phyloP scores from a whole-genome alignment of 768 basidiomycete genomes.

The Amanita rimosa region DNA sequence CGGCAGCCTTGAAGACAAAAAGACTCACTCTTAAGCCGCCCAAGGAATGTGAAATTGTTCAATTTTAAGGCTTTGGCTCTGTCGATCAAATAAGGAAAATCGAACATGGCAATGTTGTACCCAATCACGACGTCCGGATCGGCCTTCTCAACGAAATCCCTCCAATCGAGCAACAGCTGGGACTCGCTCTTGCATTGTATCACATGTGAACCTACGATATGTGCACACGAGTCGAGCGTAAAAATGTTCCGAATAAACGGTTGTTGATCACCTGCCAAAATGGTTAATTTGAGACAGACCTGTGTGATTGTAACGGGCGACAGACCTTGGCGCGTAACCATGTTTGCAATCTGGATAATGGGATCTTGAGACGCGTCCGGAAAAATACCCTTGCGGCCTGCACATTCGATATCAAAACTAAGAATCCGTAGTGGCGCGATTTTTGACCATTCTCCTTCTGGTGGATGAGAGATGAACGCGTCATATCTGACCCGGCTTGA shows the following conservation, averaged over 20 bases:
- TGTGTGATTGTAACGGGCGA: neutral
- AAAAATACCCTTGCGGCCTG: slow-evolving; percentile 94
- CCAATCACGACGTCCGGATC: slow-evolving; percentile 97
- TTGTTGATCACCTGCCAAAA: slow-evolving; percentile 62
- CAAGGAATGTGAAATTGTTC: slow-evolving; percentile 58
- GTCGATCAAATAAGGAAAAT: slow-evolving; percentile 93
- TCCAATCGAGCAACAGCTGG: slow-evolving; percentile 73
- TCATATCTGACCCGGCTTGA: slow-evolving; percentile 48
- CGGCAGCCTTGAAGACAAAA: neutral
- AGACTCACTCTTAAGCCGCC: slow-evolving; percentile 57
- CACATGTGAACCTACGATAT: slow-evolving; percentile 98
- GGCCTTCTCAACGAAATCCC: slow-evolving; percentile 77
- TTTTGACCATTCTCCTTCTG: slow-evolving; percentile 87
- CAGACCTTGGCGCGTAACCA: slow-evolving; percentile 94
- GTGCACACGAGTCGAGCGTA: slow-evolving; percentile 85
- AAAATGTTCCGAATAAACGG: slow-evolving; percentile 97
- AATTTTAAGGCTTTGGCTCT: slow-evolving; percentile 77
- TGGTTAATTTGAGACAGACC: neutral
- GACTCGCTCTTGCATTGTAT: slow-evolving; percentile 69
- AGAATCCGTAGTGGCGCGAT: slow-evolving; percentile 90
- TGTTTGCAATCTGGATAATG: slow-evolving; percentile 97
- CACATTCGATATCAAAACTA: slow-evolving; percentile 99
- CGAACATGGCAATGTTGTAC: slow-evolving; percentile 91
- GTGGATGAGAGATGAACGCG: slow-evolving; percentile 78
- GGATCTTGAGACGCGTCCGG: slow-evolving; percentile 87